Evolutionary conservation across 2,329 filamentous ascomycete species (phyloP), one percentile per base, ranked within the genome.

Genomic region (Helminthosporium solani): DNA sequence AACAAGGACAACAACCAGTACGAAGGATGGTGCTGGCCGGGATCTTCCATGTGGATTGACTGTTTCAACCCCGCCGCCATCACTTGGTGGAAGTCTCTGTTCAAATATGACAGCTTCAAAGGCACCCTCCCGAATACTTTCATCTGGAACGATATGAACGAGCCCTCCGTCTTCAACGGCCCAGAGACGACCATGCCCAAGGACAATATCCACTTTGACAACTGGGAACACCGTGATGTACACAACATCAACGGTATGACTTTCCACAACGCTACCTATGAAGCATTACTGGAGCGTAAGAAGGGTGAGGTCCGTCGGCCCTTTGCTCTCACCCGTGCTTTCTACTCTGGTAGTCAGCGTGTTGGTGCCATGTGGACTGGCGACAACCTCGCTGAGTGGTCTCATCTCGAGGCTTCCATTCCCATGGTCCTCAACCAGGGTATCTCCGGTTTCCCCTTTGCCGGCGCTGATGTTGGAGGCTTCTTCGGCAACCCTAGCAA

Each of bases 81-180:
- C 43, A 83, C 87, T 51, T 99, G 94, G 94, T 99, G 94, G 92
- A 87, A 84, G 57, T 74, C 78, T 2, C 80, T 97, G 9, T 97
- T 95, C 79, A 86, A 87, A 61, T 97, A 95, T 57, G 84, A 89
- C 66, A 81, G 75, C 33, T 99, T 96, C 79, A 88, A 89, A 70
- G 91, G 90, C 38, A 90, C 90, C 1, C 80, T 86, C 59, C 78
- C 85, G 54, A 99, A 97, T 70, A 86, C 89, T 0, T 96, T 90
- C 71, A 83, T 99, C 61, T 99, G 94, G 94, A 99, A 99, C 70
- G 94, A 99, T 70, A 99, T 99, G 94, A 97, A 96, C 67, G 94
- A 99, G 74, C 94, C 94, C 0, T 97, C 94, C 0, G 94, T 99
- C 1, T 99, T 99, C 77, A 97, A 97, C 68, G 94, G 94, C 0